These are phyloP conservation scores for Cryptococcus sp. DNA, from an alignment of 1,284 basidiomycete genomes.

Conservation along the genomic window DNA sequence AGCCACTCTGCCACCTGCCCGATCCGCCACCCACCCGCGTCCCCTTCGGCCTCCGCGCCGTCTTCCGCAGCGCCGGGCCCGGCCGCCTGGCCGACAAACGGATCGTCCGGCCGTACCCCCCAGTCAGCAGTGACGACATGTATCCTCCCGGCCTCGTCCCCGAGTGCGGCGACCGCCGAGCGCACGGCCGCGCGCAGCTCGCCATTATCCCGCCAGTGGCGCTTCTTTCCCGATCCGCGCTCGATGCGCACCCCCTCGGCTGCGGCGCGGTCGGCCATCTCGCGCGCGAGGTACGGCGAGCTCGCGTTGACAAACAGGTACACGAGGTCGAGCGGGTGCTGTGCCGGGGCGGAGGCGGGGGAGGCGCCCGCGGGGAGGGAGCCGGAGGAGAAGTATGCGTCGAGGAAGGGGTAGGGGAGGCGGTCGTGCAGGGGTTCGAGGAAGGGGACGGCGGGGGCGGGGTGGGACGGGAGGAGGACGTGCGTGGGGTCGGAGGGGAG, in stretches of 20 bases:
- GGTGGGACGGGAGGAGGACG: conserved; percentile 11
- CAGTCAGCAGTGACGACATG: conserved; percentile 41
- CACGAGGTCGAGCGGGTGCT: conserved; percentile 31
- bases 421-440: conserved; percentile 13
- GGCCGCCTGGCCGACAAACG: conserved; percentile 1
- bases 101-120: conserved; percentile 11
- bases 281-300: conserved; percentile 26
- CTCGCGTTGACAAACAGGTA: conserved; percentile 43
- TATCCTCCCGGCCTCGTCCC: conserved; percentile 22
- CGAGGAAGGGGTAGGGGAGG: conserved; percentile 16
- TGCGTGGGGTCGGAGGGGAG: conserved; percentile 14
- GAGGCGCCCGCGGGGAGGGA: conserved; percentile 1
- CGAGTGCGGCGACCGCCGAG: conserved; percentile 25
- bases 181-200: conserved; percentile 41
- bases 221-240: conserved; percentile 9
- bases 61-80: conserved; percentile 7
- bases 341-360: neutral
- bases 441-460: conserved; percentile 1
- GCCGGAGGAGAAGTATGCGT: conserved; percentile 17
- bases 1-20: conserved; percentile 44
- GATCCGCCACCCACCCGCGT: conserved; percentile 22
- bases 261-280: conserved; percentile 18
- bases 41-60: too few species aligned
- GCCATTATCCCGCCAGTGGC: conserved; percentile 44
- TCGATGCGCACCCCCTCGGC: conserved; percentile 22